phyloP scores from a whole-genome alignment of 345 rosid species.

The Carallia brachiata region DNA sequence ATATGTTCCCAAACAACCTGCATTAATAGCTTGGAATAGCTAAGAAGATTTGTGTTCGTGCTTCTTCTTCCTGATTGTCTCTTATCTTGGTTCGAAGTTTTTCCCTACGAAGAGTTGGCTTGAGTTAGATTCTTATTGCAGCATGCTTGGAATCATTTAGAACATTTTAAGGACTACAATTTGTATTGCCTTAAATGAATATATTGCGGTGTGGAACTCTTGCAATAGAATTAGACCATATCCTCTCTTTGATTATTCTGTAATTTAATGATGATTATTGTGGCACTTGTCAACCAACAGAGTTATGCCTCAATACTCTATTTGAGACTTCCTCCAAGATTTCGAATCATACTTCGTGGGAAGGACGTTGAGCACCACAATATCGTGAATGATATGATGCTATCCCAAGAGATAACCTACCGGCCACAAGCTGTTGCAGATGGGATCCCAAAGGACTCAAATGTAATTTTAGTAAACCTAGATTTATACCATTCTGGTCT shows the following conservation, averaged over 20 bases:
- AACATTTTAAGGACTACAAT: no score
- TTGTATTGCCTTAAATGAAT: no score
- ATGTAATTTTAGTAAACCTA: constrained; percentile 28
- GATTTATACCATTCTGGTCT: neutral
- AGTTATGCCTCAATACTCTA: constrained; percentile 83
- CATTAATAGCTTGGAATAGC: no score
- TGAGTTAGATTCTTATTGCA: no score
- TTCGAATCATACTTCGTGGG: constrained; percentile 57
- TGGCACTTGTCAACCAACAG: constrained; percentile 23
- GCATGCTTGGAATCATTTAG: no score
- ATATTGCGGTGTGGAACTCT: no score
- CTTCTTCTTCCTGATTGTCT: no score
- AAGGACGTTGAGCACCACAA: constrained; percentile 57
- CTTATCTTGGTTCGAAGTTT: no score
- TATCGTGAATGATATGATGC: constrained; percentile 62
- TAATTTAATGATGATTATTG: neutral
- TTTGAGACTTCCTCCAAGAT: constrained; percentile 52
- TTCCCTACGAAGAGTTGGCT: no score
- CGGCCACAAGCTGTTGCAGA: constrained; percentile 42
- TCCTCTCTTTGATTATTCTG: neutral
- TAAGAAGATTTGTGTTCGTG: no score
- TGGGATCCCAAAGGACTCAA: constrained; percentile 20
- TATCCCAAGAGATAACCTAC: constrained; percentile 36
- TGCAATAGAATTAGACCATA: neutral
- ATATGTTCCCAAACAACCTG: no score